A percentile compares a stretch with the other conserved stretches of the same genome.
Conservation (phyloP, 2,329 filamentous ascomycete species). For the Plenodomus tracheiphilus region DNA sequence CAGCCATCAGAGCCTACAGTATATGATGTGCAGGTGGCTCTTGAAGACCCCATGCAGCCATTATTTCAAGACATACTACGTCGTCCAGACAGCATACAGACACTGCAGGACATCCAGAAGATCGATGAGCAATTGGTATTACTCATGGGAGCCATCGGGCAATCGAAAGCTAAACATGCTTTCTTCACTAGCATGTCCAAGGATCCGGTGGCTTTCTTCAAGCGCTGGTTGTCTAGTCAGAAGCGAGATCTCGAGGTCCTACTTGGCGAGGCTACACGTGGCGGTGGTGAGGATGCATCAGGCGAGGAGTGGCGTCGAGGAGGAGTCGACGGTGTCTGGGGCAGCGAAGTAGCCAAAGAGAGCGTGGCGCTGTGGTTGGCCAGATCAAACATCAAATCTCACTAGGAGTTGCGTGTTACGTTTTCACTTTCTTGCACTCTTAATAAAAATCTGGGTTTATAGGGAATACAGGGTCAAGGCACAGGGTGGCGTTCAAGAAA, state of each 20-base stretch:
- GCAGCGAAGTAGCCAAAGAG: slow-evolving; percentile 62
- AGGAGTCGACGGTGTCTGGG: slow-evolving; percentile 66
- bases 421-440: background rate
- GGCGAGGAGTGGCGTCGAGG: slow-evolving; percentile 72
- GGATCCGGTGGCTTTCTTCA: slow-evolving; percentile 83
- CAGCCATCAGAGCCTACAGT: slow-evolving; percentile 73
- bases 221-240: slow-evolving; percentile 87
- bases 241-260: slow-evolving; percentile 88
- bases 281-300: slow-evolving; percentile 53
- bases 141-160: slow-evolving; percentile 78
- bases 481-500: slow-evolving; percentile 10
- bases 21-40: slow-evolving; percentile 83
- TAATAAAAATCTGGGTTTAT: background rate
- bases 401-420: slow-evolving; percentile 14
- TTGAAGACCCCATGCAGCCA: slow-evolving; percentile 82
- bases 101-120: slow-evolving; percentile 73
- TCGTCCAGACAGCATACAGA: slow-evolving; percentile 55
- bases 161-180: slow-evolving; percentile 86
- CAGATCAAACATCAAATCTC: slow-evolving; percentile 35
- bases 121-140: slow-evolving; percentile 86
- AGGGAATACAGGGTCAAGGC: background rate
- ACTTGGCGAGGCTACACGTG: slow-evolving; percentile 74
- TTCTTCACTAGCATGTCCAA: slow-evolving; percentile 80
- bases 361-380: slow-evolving; percentile 65
- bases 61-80: slow-evolving; percentile 57